Conservation (phyloP, 139 green algal species). For the Chlorella ohadii region DNA sequence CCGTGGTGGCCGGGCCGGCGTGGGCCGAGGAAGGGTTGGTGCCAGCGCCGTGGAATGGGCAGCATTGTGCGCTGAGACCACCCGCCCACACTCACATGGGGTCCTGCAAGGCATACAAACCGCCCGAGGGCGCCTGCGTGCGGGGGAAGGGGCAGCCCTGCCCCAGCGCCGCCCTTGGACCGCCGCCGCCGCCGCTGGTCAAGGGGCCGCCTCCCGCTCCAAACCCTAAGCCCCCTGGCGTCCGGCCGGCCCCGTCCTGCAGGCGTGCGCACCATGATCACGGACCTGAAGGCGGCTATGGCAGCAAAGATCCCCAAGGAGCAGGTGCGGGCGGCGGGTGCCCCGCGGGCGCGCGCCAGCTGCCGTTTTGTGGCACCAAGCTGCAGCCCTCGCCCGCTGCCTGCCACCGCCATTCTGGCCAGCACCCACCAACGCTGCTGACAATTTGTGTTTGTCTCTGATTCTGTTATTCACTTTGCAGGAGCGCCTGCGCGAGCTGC, state of each 20-base stretch:
- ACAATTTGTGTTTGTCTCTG: too few relatives aligned
- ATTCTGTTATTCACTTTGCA: too few relatives aligned
- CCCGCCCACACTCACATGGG: neutral
- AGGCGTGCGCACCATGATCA: slow-evolving; percentile 25
- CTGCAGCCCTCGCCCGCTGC: neutral
- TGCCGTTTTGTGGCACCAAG: neutral
- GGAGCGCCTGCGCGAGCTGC: slow-evolving; percentile 89
- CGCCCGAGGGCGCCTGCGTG: too few relatives aligned
- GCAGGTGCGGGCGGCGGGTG: slow-evolving; percentile 56
- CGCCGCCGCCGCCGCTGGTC: too few relatives aligned
- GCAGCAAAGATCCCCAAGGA: slow-evolving; percentile 73
- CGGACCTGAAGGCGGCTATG: slow-evolving; percentile 66
- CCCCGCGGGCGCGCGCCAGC: neutral
- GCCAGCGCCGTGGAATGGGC: neutral
- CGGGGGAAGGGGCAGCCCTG: neutral
- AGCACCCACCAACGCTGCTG: neutral
- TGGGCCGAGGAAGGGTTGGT: neutral
- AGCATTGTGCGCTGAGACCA: neutral
- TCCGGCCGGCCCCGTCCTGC: neutral
- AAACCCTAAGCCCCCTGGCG: neutral
- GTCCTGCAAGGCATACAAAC: too few relatives aligned
- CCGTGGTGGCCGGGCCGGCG: too few relatives aligned
- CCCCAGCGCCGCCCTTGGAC: neutral
- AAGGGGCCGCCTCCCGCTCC: neutral
- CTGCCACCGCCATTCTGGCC: neutral